Base-by-base conservation (phyloP, 2,329 filamentous ascomycete genomes). In the Colletotrichum aenigma region DNA sequence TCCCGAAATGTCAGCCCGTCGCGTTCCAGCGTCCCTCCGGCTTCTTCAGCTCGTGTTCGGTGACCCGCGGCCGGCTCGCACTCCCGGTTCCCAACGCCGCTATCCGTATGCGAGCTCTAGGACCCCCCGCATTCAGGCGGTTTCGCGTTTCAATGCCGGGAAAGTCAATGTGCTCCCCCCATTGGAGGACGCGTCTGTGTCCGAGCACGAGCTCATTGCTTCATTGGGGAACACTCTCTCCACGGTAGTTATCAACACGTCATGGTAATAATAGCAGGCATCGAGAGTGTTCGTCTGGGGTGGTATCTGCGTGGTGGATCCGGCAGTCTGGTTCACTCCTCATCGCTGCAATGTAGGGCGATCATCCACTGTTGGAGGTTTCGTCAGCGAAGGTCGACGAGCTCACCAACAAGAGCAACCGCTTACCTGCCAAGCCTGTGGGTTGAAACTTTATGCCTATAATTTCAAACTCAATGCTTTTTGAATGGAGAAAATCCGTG, bases 201-300 rank as follows among this genome's bases (percentile, higher is more conserved):
- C 72, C 30, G 62, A 62, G 72, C 64, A 58, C 73, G 58, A 75
- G 21, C 62, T 75, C 69, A 28, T 58, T 72, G 38, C 73, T 43
- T 26, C 8, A 34, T 48, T 15, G 36, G 56, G 43, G n/a, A 52
- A 52, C 43, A 7, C n/a, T 21, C n/a, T 52, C n/a, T 52, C 9
- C 13, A 13, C 0, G 1, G 56, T 0, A 28, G 3, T 65, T 18
- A 65, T 65, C 24, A 32, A 64, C 18, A 21, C 32, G 18, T 18
- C 58, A 32, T 32, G 58, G 58, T 15, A 5, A 13, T 52, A 52
- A 21, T 13, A 13, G 24, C 8, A 18, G 6, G 13, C 55, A 4
- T 58, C 13, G 26, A 16, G n/a, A 58, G 55, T 16, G 55, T 24
- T 28, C 21, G 55, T 58, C 55, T 28, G 55, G 55, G 55, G 10